These are phyloP conservation scores for Groenewaldozyma salmanticensis DNA, from an alignment of 805 yeast genomes.

Conservation along the genomic window DNA sequence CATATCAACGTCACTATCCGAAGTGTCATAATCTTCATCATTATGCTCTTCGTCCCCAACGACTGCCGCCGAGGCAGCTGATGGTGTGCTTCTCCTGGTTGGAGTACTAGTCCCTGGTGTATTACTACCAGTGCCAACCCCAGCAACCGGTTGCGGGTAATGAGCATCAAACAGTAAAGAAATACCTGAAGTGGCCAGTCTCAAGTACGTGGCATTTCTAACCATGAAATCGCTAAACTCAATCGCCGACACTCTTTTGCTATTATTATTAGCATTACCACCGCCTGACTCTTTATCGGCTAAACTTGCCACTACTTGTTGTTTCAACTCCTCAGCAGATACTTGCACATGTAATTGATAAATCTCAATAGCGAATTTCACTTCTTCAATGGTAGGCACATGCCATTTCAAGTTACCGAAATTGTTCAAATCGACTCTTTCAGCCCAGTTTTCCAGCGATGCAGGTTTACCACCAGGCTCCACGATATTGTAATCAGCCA, in stretches of 20 bases:
- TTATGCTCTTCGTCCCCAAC: slow-evolving; percentile 5
- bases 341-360: slow-evolving; percentile 39
- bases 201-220: slow-evolving; percentile 45
- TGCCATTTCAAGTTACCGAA: slow-evolving; percentile 63
- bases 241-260: slow-evolving; percentile 23
- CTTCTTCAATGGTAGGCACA: slow-evolving; percentile 47
- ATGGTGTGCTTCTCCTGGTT: neutral
- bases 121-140: neutral
- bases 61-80: slow-evolving; percentile 2
- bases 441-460: slow-evolving; percentile 24
- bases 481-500: slow-evolving; percentile 16
- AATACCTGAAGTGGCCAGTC: slow-evolving; percentile 58
- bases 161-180: slow-evolving; percentile 68
- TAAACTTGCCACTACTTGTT: too few species aligned
- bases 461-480: slow-evolving; percentile 3
- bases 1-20: slow-evolving; percentile 20
- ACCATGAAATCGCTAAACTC: slow-evolving; percentile 43
- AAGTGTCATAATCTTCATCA: slow-evolving; percentile 23
- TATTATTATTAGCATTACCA: slow-evolving; percentile 21
- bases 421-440: slow-evolving; percentile 14
- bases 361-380: slow-evolving; percentile 50
- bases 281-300: too few species aligned
- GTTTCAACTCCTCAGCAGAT: slow-evolving; percentile 3
- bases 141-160: slow-evolving; percentile 5
- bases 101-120: neutral